phyloP scores from a whole-genome alignment of 805 yeast species.

The Ogataea pignaliae region DNA sequence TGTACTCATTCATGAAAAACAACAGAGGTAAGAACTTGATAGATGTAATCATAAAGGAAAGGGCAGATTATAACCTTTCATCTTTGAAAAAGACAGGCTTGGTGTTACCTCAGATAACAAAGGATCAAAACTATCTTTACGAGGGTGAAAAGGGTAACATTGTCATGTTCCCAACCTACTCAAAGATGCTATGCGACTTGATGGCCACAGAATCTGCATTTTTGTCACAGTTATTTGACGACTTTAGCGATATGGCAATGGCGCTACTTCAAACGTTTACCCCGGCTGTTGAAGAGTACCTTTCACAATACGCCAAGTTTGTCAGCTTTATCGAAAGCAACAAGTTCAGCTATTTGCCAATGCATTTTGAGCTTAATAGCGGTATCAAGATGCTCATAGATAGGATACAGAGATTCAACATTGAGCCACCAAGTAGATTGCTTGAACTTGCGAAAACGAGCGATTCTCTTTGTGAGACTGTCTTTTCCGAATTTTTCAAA shows the following conservation, averaged over 20 bases:
- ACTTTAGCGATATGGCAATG: constrained; percentile 33
- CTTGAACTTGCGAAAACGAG: constrained; percentile 4
- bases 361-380: constrained; percentile 49
- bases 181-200: constrained; percentile 7
- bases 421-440: constrained; percentile 14
- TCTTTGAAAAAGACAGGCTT: constrained; percentile 44
- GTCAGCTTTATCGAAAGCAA: constrained; percentile 37
- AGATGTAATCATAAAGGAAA: constrained; percentile 37
- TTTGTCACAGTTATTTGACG: constrained; percentile 30
- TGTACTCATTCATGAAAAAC: constrained; percentile 42
- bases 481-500: constrained; percentile 54
- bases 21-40: constrained; percentile 26
- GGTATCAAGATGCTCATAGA: constrained; percentile 13
- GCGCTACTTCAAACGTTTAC: constrained; percentile 59
- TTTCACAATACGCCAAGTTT: constrained; percentile 35
- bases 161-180: constrained; percentile 15
- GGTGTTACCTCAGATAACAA: constrained; percentile 25
- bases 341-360: constrained; percentile 43
- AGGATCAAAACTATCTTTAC: constrained; percentile 29
- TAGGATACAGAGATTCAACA: constrained; percentile 12
- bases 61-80: constrained; percentile 38
- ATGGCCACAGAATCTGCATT: constrained; percentile 18
- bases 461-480: constrained; percentile 19
- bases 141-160: constrained; percentile 19
- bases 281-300: constrained; percentile 37